These are phyloP conservation scores for Aspergillus puulaauensis DNA, from an alignment of 2,329 filamentous ascomycete genomes.

Conservation along the genomic window DNA sequence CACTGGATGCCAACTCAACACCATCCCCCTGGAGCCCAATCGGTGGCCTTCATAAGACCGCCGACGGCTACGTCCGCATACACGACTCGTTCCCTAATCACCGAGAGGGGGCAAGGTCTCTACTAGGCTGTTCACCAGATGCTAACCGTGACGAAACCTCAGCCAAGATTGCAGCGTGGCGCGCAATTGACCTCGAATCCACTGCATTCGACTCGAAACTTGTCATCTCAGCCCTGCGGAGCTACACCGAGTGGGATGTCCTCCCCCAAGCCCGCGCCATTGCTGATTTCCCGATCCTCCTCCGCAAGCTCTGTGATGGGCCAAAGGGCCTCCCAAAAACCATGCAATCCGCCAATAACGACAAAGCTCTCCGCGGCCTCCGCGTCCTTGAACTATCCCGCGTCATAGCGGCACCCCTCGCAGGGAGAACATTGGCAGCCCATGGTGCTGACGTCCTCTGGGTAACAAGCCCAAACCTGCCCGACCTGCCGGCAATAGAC, in stretches of 20 bases:
- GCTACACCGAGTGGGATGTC: slow-evolving; percentile 53
- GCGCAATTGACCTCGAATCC: slow-evolving; percentile 23
- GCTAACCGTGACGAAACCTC: slow-evolving; percentile 35
- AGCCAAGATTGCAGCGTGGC: not conserved
- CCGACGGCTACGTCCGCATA: slow-evolving; percentile 44
- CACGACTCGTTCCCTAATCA: slow-evolving; percentile 58
- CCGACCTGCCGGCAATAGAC: slow-evolving; percentile 36
- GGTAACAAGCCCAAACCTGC: slow-evolving; percentile 37
- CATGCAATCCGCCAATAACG: not conserved
- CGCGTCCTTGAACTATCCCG: slow-evolving; percentile 39
- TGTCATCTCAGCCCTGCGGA: slow-evolving; percentile 53
- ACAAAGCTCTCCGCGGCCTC: slow-evolving; percentile 42
- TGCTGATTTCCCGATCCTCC: slow-evolving; percentile 46
- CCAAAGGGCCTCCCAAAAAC: not conserved
- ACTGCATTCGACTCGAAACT: slow-evolving; percentile 23
- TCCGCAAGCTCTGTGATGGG: slow-evolving; percentile 36
- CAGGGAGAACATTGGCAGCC: slow-evolving; percentile 38
- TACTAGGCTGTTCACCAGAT: slow-evolving; percentile 42
- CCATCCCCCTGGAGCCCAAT: slow-evolving; percentile 42
- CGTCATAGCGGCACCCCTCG: slow-evolving; percentile 41
- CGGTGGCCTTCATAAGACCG: slow-evolving; percentile 53
- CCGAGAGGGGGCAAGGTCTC: slow-evolving; percentile 40
- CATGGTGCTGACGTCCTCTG: slow-evolving; percentile 45
- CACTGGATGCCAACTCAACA: slow-evolving; percentile 38
- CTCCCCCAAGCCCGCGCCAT: slow-evolving; percentile 49